phyloP scores from a whole-genome alignment of 2,329 filamentous ascomycete species.

The Beauveria sp. region DNA sequence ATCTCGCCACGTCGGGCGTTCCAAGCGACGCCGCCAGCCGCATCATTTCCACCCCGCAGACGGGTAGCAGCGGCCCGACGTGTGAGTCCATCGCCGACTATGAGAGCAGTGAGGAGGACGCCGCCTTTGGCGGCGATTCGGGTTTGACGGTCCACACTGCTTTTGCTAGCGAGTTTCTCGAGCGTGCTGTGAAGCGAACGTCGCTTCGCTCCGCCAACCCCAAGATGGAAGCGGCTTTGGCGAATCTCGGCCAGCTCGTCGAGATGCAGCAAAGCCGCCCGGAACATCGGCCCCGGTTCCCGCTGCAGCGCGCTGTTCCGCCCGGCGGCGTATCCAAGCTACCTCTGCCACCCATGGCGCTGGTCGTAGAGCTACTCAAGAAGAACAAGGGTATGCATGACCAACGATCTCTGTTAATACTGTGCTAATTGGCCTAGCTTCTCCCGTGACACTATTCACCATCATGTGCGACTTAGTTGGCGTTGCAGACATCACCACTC shows the following conservation, averaged over 20 bases:
- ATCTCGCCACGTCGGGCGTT: slow-evolving; percentile 23
- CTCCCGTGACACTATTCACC: slow-evolving; percentile 41
- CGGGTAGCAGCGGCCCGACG: slow-evolving; percentile 19
- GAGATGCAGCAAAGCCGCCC: slow-evolving; percentile 38
- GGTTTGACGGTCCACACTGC: slow-evolving; percentile 42
- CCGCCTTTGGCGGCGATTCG: slow-evolving; percentile 38
- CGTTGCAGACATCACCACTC: slow-evolving; percentile 40
- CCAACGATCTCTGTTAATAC: background rate
- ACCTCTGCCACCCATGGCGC: slow-evolving; percentile 45
- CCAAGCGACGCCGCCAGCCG: slow-evolving; percentile 14
- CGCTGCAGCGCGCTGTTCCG: slow-evolving; percentile 37
- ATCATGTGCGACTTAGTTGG: slow-evolving; percentile 43
- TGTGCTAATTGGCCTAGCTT: slow-evolving; percentile 24
- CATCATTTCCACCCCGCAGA: slow-evolving; percentile 20
- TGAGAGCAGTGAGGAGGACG: slow-evolving; percentile 32
- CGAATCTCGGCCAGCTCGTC: slow-evolving; percentile 45
- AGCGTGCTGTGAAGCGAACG: slow-evolving; percentile 42
- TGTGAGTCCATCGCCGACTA: slow-evolving; percentile 25
- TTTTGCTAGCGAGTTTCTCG: slow-evolving; percentile 48
- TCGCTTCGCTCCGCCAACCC: slow-evolving; percentile 38
- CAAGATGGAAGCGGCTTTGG: slow-evolving; percentile 45
- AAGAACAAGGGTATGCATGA: slow-evolving; percentile 34
- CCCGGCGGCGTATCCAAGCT: slow-evolving; percentile 41
- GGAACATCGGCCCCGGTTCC: slow-evolving; percentile 37
- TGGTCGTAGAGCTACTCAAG: slow-evolving; percentile 42